Base-by-base conservation (phyloP, 352 stramenopile genomes). In the Peronospora belbahrii region DNA sequence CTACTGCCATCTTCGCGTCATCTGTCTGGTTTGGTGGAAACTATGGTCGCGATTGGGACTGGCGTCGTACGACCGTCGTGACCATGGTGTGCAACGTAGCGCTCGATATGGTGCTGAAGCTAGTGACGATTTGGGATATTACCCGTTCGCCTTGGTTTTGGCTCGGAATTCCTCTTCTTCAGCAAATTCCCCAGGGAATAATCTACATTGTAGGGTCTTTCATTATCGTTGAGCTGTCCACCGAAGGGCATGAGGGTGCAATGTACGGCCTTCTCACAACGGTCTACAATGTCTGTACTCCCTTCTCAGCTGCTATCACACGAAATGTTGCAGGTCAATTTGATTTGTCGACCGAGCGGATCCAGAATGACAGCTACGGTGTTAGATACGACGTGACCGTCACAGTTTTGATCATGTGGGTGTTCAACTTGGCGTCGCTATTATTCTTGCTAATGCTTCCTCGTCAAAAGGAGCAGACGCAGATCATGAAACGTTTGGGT, bases 261-360 rank as follows among this genome's bases (percentile, higher is more conserved):
- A 73, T 84, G 52, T 80, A 81, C 45, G 70, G 74, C 6, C 57
- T 86, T 17, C 49, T 86, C 22, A 79, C 72, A 14, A 86, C 74
- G 10, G 71, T 86, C 18, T 59, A 56, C 46, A 86, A 84, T 52
- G 49, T 86, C 6, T 52, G 46, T 17, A 59, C 49, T 1, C 69
- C 74, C 15, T 72, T 86, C 42, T 44, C 69, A 4, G 52, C 65
- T 1, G 56, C 65, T 6, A 56, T 82, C 27, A 70, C 65, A 18
- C 52, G 52, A 9, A 73, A 72, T 45, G 46, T 84, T 18, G 39
- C 75, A 33, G 54, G 58, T 10, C 20, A 43, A 4, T 86, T 67
- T 15, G 46, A 79, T 15, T 40, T 85, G 6, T 51, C 51, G n/a
- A 73, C 48, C 1, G 65, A 78, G 36, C 52, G 64, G 20, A 75